phyloP scores from a whole-genome alignment of 257 asterid genomes.

The Nemophila menziesii region DNA sequence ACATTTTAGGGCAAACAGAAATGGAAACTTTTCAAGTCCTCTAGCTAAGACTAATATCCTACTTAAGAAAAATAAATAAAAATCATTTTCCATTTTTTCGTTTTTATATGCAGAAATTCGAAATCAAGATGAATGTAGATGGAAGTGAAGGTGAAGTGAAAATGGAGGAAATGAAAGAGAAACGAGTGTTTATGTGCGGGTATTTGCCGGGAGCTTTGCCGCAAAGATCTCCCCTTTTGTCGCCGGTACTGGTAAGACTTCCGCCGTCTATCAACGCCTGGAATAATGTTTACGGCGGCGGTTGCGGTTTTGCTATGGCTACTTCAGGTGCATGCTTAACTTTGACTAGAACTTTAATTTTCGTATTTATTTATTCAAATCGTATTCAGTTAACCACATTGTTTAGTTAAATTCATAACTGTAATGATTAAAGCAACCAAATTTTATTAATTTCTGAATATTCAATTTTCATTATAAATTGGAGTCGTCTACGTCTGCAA shows the following conservation, averaged over 20 bases:
- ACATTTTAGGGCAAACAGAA: conserved; percentile 4
- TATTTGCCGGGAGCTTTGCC: conserved; percentile 94
- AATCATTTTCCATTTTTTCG: not conserved
- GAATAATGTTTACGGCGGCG: conserved; percentile 91
- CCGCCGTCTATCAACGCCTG: conserved; percentile 35
- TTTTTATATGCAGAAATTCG: not conserved
- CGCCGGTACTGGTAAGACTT: conserved; percentile 55
- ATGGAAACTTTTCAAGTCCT: not conserved
- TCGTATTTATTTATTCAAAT: too few species aligned
- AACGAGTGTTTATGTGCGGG: conserved; percentile 76
- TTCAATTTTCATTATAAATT: too few species aligned
- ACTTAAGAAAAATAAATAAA: not conserved
- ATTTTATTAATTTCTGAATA: too few species aligned
- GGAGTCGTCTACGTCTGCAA: too few species aligned
- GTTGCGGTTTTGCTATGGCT: conserved; percentile 97
- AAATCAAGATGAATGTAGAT: conserved; percentile 38
- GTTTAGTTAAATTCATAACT: too few species aligned
- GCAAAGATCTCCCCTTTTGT: conserved; percentile 72
- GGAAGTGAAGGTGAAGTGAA: conserved; percentile 42
- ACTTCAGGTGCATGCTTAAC: conserved; percentile 44
- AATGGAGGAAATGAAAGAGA: conserved; percentile 30
- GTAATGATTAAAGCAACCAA: too few species aligned
- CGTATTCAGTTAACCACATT: too few species aligned
- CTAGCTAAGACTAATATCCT: not conserved
- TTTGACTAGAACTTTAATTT: too few species aligned